phyloP scores from a whole-genome alignment of 345 rosid species.

The Corymbia maculata region DNA sequence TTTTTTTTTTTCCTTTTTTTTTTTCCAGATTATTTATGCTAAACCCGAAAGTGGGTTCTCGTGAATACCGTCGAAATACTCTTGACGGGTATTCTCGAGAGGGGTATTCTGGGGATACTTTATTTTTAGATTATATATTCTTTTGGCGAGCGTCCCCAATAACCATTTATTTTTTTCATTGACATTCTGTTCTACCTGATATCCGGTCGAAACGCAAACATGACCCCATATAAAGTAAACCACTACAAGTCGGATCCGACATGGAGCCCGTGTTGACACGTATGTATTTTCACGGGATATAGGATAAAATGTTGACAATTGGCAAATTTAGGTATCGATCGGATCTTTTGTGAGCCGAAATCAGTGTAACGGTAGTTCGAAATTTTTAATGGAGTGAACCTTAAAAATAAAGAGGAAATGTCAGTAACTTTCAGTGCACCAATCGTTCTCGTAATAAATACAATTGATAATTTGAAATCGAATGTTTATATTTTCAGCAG shows the following conservation, averaged over 20 bases:
- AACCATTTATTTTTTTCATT: accelerated
- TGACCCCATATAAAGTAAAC: not conserved
- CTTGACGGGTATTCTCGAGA: not conserved
- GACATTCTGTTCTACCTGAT: accelerated
- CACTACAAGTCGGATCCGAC: not conserved
- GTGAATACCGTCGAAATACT: not conserved
- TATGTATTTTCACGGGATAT: not conserved
- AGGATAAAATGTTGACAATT: accelerated
- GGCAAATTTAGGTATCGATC: not conserved
- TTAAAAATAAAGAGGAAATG: too few species aligned
- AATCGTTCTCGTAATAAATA: not conserved
- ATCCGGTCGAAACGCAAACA: not conserved
- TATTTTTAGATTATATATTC: not conserved
- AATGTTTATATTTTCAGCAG: not conserved
- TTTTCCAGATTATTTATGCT: not conserved
- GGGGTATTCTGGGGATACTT: not conserved
- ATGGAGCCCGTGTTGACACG: not conserved
- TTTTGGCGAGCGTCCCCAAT: not conserved
- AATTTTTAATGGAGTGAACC: too few species aligned
- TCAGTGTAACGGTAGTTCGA: not conserved
- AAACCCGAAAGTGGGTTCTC: too few species aligned
- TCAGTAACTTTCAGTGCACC: not conserved
- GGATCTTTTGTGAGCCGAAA: too few species aligned
- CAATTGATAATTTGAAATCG: not conserved
- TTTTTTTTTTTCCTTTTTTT: accelerated